Evolutionary conservation across 2,329 filamentous ascomycete genomes (phyloP).

Genomic region (Trichoderma arundinaceum): DNA sequence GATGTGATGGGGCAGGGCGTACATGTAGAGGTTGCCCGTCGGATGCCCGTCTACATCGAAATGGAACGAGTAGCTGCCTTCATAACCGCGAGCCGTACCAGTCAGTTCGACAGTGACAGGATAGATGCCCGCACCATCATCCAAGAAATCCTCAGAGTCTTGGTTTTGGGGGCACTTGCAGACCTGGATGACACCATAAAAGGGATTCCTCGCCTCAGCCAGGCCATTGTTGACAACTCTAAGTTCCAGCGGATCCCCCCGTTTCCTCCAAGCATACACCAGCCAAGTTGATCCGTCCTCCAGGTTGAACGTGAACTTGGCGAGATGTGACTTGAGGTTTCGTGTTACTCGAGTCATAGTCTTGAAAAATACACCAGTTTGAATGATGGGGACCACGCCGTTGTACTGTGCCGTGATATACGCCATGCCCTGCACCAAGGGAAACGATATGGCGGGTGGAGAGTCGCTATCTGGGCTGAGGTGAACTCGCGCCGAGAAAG

Average conservation of each 20-base stretch:
- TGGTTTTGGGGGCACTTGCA: slow-evolving; percentile 71
- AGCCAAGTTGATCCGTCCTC: slow-evolving; percentile 79
- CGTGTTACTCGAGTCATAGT: slow-evolving; percentile 63
- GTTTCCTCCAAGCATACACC: slow-evolving; percentile 71
- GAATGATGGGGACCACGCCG: slow-evolving; percentile 72
- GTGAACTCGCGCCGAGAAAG: slow-evolving; percentile 69
- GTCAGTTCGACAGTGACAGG: slow-evolving; percentile 67
- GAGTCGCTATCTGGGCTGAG: slow-evolving; percentile 61
- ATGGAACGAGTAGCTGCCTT: slow-evolving; percentile 73
- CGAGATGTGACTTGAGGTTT: slow-evolving; percentile 67
- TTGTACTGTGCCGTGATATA: slow-evolving; percentile 82
- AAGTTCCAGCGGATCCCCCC: slow-evolving; percentile 68
- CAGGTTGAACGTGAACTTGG: slow-evolving; percentile 76
- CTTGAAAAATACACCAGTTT: slow-evolving; percentile 76
- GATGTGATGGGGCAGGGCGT: slow-evolving; percentile 84
- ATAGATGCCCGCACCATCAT: slow-evolving; percentile 77
- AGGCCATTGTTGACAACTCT: slow-evolving; percentile 68
- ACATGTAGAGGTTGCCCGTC: slow-evolving; percentile 74
- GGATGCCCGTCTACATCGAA: slow-evolving; percentile 74
- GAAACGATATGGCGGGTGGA: slow-evolving; percentile 71
- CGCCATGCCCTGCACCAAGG: slow-evolving; percentile 86
- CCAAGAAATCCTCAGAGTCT: slow-evolving; percentile 70
- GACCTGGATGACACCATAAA: slow-evolving; percentile 81
- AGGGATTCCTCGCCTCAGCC: slow-evolving; percentile 68
- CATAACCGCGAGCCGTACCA: slow-evolving; percentile 63